Evolutionary conservation across 805 yeast genomes (phyloP), one percentile per base, ranked within the genome.

Genomic region (Saccharomycopsis amapae): DNA sequence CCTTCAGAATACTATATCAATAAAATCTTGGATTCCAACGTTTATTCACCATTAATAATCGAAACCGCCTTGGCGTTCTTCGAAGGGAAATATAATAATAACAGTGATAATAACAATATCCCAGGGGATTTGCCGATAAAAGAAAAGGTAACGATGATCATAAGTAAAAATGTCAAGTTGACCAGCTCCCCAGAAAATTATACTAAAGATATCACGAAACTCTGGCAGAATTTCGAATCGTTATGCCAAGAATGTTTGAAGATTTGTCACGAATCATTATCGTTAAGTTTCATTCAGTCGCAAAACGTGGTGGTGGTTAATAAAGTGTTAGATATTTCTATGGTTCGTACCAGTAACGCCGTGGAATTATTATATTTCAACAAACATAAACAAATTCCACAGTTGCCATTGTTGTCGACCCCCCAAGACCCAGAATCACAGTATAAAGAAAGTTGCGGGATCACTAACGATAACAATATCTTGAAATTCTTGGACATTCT

Each of bases 201-300:
- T 51, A 57, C 65, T 20, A 48, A 62, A 4, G 65, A 66, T 33
- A 51, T 70, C n/a, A 61, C 64, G 40, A 70, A 70, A 25, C 79
- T 79, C 54, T 80, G 95, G 84, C 66, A 73, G 28, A 77, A 81
- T 49, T 73, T 89, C 47, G 81, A 79, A 48, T 71, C 85, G 2
- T 66, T 88, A 22, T 81, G 95, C 58, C 75, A 73, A 46, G 96
- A 88, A 56, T 68, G 84, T 44, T 73, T 72, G 48, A 81, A 74
- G 48, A 17, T 49, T 6, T n/a, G 32, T 6, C 37, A 42, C 19
- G 50, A 49, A 35, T 70, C 81, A 0, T 66, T 85, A 32, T 65
- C 78, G 1, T 56, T 83, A 1, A 62, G 63, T n/a, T 53, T 67
- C 20, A 18, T 37, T 19, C 13, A 7, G 3, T 20, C 17, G 7